Percentiles rank a stretch among this genome's conserved stretches.
These are phyloP conservation scores for Zygnema circumcarinatum DNA, from an alignment of 139 green algal genomes.

Conservation along the genomic window DNA sequence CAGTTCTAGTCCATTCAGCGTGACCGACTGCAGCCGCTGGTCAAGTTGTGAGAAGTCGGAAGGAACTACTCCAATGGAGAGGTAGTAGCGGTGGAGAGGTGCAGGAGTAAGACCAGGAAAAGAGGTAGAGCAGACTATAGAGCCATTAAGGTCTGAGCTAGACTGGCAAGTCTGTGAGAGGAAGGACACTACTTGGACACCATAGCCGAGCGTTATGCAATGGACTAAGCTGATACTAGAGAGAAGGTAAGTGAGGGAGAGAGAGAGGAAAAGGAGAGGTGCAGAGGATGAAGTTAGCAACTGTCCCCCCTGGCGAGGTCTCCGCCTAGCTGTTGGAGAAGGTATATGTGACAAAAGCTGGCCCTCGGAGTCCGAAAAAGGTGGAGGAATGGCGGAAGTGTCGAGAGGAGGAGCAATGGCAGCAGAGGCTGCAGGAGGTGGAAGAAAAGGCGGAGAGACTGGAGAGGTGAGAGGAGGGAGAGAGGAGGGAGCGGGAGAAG, in stretches of 20 bases:
- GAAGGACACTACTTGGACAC: background rate
- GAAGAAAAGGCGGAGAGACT: background rate
- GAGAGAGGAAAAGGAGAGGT: background rate
- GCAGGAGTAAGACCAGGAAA: background rate
- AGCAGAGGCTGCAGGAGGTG: background rate
- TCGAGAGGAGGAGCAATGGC: background rate
- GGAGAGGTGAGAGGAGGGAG: background rate
- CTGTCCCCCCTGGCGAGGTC: background rate
- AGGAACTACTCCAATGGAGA: background rate
- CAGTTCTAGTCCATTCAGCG: constrained; percentile 11
- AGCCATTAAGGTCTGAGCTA: background rate
- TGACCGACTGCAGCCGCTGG: constrained; percentile 11
- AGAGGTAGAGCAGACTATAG: background rate
- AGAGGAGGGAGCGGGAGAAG: background rate
- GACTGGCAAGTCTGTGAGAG: background rate
- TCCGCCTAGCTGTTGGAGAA: background rate
- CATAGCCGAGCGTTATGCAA: background rate
- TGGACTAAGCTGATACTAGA: background rate
- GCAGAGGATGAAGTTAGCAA: background rate
- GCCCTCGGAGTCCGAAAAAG: background rate
- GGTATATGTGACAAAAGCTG: background rate
- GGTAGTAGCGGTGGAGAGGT: background rate
- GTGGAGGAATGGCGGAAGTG: background rate
- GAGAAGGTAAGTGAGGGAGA: background rate
- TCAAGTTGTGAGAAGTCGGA: constrained; percentile 4